phyloP scores from a whole-genome alignment of 2,329 filamentous ascomycete genomes.

The Pseudocercospora fijiensis region DNA sequence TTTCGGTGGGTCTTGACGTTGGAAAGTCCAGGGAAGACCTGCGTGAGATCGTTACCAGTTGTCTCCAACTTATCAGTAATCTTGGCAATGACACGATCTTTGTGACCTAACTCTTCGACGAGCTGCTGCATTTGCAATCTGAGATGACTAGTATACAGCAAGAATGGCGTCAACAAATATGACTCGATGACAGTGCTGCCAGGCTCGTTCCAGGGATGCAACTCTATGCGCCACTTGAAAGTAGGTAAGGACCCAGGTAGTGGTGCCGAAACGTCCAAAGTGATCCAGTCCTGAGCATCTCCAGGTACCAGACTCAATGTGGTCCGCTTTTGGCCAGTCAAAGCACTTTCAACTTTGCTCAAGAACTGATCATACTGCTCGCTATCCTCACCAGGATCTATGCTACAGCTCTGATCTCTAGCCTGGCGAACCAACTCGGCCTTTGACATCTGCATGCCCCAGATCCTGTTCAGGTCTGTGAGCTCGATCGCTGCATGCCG shows the following conservation, averaged over 20 bases:
- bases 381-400: slow-evolving; percentile 68
- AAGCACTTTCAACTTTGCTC: slow-evolving; percentile 57
- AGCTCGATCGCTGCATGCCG: slow-evolving; percentile 64
- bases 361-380: slow-evolving; percentile 68
- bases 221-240: slow-evolving; percentile 64
- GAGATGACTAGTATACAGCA: slow-evolving; percentile 50
- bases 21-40: slow-evolving; percentile 57
- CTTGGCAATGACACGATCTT: slow-evolving; percentile 59
- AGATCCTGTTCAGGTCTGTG: slow-evolving; percentile 72
- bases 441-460: slow-evolving; percentile 64
- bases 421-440: slow-evolving; percentile 64
- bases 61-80: slow-evolving; percentile 60
- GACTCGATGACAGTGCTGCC: slow-evolving; percentile 45
- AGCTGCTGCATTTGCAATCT: slow-evolving; percentile 51
- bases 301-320: slow-evolving; percentile 35
- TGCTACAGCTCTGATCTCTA: slow-evolving; percentile 63
- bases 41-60: slow-evolving; percentile 55
- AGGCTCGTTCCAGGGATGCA: slow-evolving; percentile 39
- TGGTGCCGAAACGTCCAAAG: slow-evolving; percentile 57
- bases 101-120: slow-evolving; percentile 53
- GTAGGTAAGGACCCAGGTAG: slow-evolving; percentile 63
- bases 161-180: slow-evolving; percentile 54
- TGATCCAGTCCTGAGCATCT: slow-evolving; percentile 40
- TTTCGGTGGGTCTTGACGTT: slow-evolving; percentile 48
- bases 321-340: slow-evolving; percentile 43